Evolutionary conservation across 495 filamentous ascomycete species (phyloP).

Genomic region (Durotheca rogersii): DNA sequence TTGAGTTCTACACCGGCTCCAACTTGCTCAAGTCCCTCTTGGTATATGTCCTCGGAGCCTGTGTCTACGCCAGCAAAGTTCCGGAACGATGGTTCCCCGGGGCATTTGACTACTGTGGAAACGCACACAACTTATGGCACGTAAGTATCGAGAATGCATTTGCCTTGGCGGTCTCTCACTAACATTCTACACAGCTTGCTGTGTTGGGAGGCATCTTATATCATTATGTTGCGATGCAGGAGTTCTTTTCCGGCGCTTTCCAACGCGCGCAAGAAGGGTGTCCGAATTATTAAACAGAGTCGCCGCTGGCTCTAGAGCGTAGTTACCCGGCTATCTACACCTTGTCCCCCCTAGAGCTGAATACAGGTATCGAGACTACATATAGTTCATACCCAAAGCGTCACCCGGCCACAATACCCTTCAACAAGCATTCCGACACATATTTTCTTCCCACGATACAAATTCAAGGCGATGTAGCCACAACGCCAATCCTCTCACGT

Average conservation of each 20-base stretch:
- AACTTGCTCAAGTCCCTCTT: conserved; percentile 80
- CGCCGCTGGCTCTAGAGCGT: not conserved
- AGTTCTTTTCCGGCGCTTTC: conserved; percentile 89
- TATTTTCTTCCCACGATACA: not conserved
- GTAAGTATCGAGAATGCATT: conserved; percentile 39
- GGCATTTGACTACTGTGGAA: conserved; percentile 90
- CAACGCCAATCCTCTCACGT: conserved; percentile 6
- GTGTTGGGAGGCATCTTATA: conserved; percentile 96
- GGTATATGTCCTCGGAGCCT: conserved; percentile 83
- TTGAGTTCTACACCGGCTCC: conserved; percentile 74
- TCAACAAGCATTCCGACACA: not conserved
- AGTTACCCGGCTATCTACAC: conserved; percentile 3
- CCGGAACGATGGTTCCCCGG: conserved; percentile 93
- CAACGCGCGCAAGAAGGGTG: conserved; percentile 59
- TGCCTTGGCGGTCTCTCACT: conserved; percentile 3
- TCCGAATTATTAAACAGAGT: conserved; percentile 40
- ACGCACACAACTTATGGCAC: conserved; percentile 97
- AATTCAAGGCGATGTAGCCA: conserved; percentile 14
- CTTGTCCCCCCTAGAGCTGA: not conserved
- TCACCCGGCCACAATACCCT: not conserved
- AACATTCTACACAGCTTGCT: conserved; percentile 46
- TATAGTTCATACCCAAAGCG: not conserved
- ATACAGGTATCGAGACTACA: conserved; percentile 1
- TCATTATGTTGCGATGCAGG: conserved; percentile 94
- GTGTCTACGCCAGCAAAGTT: conserved; percentile 89